Base-by-base conservation (phyloP, 306 rosid genomes). In the Ammopiptanthus mongolicus region DNA sequence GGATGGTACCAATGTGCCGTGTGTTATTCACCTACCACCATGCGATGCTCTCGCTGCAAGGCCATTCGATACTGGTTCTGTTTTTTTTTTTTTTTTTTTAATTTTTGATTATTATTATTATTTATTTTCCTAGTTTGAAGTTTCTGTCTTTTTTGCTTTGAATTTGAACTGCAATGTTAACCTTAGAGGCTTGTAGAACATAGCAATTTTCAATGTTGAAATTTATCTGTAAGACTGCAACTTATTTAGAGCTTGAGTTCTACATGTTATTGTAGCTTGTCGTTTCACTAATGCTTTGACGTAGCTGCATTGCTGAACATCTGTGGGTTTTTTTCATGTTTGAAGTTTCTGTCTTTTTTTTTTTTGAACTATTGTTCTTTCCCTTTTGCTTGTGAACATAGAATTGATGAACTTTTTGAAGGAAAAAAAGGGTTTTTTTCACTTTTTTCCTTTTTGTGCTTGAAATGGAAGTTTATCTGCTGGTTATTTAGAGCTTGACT, bases 31-130 rank as follows among this genome's bases (percentile, higher is more conserved):
- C 84, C 80, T 15, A 90, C 96, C 8, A 88, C 96, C 46, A 81
- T 74, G 88, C 82, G 91, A 0, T 90, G 89, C 71, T 63, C 91
- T 19, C 86, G 75, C 18, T 90, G 96, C 89, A 90, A 90, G 78
- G 74, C 84, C 23, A 83, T 86, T 17, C 74, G 89, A 84, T 88
- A 90, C 70, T 90, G 93, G 96, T 88, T 51, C n/a, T 83, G 70
- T 11, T 75, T 36, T 6, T 53, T 46, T 63, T n/a, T 4, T 4
- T 60, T 41, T 55, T 19, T 12, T 23, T 39, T 11, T 50, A 5
- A 2, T n/a, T n/a, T n/a, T n/a, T n/a, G n/a, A n/a, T n/a, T n/a
- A n/a, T n/a, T n/a, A n/a, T n/a, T 23, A 23, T 2, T 23, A 2
- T 23, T 2, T 23, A 3, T 25, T 25, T 41, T 2, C 13, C 47